Evolutionary conservation across 768 basidiomycete genomes (phyloP).

Genomic region (Gelatoporia subvermispora): DNA sequence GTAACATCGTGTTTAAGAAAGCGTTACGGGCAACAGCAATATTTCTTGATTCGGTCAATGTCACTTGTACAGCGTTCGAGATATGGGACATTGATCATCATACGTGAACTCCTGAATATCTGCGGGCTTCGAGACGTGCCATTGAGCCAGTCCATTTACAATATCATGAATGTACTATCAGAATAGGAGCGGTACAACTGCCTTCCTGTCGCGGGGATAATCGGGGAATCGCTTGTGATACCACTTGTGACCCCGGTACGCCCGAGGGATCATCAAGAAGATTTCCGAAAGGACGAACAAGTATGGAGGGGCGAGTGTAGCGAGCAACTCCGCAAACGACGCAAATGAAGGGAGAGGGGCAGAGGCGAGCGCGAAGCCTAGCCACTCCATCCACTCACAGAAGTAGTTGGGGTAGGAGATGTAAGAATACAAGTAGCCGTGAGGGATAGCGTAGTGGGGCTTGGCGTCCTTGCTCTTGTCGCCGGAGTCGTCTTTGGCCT

Average conservation of each 20-base stretch:
- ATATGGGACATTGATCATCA: too few relatives aligned
- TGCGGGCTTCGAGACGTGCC: too few relatives aligned
- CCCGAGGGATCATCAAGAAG: constrained; percentile 74
- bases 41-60: too few relatives aligned
- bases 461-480: constrained; percentile 21
- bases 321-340: constrained; percentile 28
- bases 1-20: too few relatives aligned
- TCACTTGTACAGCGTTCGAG: too few relatives aligned
- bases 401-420: constrained; percentile 93
- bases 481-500: constrained; percentile 27
- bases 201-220: constrained; percentile 75
- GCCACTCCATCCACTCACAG: constrained; percentile 93
- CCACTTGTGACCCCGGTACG: constrained; percentile 81
- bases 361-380: constrained; percentile 78
- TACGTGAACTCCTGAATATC: too few relatives aligned
- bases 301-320: constrained; percentile 65
- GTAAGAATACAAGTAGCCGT: constrained; percentile 68
- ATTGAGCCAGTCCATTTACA: too few relatives aligned
- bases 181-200: constrained; percentile 75
- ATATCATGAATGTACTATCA: constrained; percentile 25
- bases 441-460: constrained; percentile 75
- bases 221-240: constrained; percentile 72
- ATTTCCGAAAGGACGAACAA: constrained; percentile 75
- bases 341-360: constrained; percentile 39
- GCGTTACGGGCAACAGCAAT: too few relatives aligned